Evolutionary conservation across 106 monocot genomes (phyloP).

Genomic region (Allium sativum): DNA sequence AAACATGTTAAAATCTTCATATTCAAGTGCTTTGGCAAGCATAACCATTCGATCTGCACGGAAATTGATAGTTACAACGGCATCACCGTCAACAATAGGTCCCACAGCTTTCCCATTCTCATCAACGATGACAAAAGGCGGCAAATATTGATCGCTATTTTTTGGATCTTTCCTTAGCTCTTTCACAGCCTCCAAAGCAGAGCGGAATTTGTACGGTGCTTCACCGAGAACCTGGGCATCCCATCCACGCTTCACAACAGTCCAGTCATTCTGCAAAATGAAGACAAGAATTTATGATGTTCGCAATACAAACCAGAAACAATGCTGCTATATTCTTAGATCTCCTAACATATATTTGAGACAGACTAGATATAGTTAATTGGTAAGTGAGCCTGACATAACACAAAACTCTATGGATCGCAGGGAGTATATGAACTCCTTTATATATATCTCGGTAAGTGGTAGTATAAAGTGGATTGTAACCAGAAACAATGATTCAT

Average conservation of each 20-base stretch:
- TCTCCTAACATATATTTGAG: no score
- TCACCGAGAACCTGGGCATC: slow-evolving; percentile 99
- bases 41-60: slow-evolving; percentile 95
- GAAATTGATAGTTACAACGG: slow-evolving; percentile 95
- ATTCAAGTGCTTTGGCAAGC: slow-evolving; percentile 92
- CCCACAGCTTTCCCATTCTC: slow-evolving; percentile 80
- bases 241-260: slow-evolving; percentile 94
- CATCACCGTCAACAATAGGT: slow-evolving; percentile 86
- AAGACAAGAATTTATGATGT: background rate
- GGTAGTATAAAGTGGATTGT: no score
- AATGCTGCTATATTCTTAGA: no score
- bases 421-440: no score
- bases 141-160: slow-evolving; percentile 75
- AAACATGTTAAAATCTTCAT: slow-evolving; percentile 89
- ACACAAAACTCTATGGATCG: no score
- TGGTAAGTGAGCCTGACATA: no score
- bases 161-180: slow-evolving; percentile 60
- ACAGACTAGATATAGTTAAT: no score
- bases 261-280: slow-evolving; percentile 80
- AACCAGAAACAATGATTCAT: no score
- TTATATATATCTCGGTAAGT: no score
- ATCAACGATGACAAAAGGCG: slow-evolving; percentile 93
- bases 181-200: slow-evolving; percentile 87
- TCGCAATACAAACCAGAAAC: no score
- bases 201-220: slow-evolving; percentile 79